Evolutionary conservation across 495 filamentous ascomycete species (phyloP).

Genomic region (Talaromyces trachyspermus): DNA sequence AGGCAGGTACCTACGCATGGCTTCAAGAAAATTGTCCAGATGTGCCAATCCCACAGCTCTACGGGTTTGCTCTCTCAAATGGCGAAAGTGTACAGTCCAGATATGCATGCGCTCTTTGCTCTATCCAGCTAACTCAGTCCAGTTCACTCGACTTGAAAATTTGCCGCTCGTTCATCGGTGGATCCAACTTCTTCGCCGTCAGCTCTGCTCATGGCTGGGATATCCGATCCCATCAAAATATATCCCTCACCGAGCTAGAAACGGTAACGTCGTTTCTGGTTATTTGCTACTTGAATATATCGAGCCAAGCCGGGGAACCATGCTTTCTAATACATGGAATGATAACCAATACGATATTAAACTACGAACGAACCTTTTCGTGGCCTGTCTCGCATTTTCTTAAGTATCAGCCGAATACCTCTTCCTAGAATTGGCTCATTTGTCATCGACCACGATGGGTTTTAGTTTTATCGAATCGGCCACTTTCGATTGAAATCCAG

Average conservation of each 20-base stretch:
- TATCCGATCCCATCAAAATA: constrained; percentile 18
- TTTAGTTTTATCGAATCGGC: constrained; percentile 15
- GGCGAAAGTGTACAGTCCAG: constrained; percentile 23
- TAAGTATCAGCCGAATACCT: constrained; percentile 12
- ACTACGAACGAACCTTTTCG: constrained; percentile 18
- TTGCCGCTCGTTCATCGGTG: constrained; percentile 18
- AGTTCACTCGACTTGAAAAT: constrained; percentile 17
- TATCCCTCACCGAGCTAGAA: constrained; percentile 10
- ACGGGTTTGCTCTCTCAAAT: constrained; percentile 28
- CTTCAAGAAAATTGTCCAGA: constrained; percentile 14
- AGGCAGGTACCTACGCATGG: constrained; percentile 26
- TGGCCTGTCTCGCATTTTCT: constrained; percentile 16
- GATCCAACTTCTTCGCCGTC: constrained; percentile 16
- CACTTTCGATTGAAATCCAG: constrained; percentile 15
- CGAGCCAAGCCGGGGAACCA: constrained; percentile 15
- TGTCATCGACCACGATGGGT: constrained; percentile 11
- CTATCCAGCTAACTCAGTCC: constrained; percentile 1
- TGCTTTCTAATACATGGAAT: constrained; percentile 29
- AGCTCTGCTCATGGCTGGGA: constrained; percentile 15
- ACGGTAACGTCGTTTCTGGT: not conserved
- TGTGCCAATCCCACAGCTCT: constrained; percentile 22
- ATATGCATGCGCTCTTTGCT: not conserved
- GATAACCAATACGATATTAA: constrained; percentile 12
- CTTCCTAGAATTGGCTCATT: constrained; percentile 18
- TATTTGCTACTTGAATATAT: constrained; percentile 33